Base-by-base conservation (phyloP, 169 alveolate genomes). In the Babesia sp. region DNA sequence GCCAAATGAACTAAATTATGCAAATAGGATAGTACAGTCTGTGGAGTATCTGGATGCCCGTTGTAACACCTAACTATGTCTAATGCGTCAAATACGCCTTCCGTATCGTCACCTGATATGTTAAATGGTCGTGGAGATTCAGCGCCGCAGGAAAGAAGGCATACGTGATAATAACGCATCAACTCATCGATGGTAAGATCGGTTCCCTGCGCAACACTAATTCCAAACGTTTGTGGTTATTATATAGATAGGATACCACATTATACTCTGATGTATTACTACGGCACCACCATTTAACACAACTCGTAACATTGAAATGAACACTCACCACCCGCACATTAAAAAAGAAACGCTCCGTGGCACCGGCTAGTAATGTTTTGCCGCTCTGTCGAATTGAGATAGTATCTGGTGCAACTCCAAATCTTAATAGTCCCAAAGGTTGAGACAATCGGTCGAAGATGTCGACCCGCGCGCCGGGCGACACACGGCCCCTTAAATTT, bases 341-440 rank as follows among this genome's bases (percentile, higher is more conserved):
- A 37, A 76, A 50, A 51, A 90, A 88, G 24, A 78, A 76, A 2
- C 77, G 79, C 42, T 55, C 70, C 60, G 55, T 33, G n/a, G 80
- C 46, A 3, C 88, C 81, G 26, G 60, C 85, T 28, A 77, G 70
- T 53, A 91, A 89, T 33, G 87, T 87, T 26, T 70, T 56, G 33
- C 59, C 87, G 4, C 83, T 87, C 39, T 84, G 78, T 39, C 92
- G 88, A 69, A 93, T 90, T 16, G 64, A 74, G 9, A 59, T 42
- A 39, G 87, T 91, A 73, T 93, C 97, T 28, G 97, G 97, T 18
- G 97, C 97, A 16, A 92, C 94, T 12, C 97, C 97, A 63, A 76
- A 90, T 44, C 94, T 71, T 33, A 93, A 73, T 22, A 93, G 87
- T 12, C 97, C 97, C 46, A 67, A 85, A 0, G 96, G 96, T 48